Evolutionary conservation across 225 moss, liverwort and hornwort genomes (phyloP).

Genomic region (Thuidium tamariscinum): DNA sequence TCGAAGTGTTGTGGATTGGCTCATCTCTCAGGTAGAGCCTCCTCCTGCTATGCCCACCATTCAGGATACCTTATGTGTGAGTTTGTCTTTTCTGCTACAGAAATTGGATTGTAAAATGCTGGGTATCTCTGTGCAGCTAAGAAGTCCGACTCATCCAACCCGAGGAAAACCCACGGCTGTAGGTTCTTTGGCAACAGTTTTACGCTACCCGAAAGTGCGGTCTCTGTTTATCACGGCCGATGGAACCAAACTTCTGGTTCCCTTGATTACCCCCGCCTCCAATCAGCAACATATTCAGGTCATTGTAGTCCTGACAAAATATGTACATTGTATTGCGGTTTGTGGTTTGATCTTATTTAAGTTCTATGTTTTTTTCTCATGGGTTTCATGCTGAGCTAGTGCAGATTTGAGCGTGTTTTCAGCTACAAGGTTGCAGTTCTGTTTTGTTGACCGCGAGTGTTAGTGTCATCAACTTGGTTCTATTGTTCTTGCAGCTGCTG

Average conservation of each 20-base stretch:
- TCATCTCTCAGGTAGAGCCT: conserved; percentile 53
- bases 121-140: conserved; percentile 34
- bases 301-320: neutral
- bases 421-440: neutral
- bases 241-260: conserved; percentile 55
- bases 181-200: conserved; percentile 73
- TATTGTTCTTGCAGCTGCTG: conserved; percentile 51
- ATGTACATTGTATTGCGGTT: neutral
- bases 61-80: neutral
- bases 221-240: conserved; percentile 64
- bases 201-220: conserved; percentile 69
- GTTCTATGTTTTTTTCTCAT: neutral
- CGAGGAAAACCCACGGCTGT: conserved; percentile 76
- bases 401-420: neutral
- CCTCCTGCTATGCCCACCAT: neutral
- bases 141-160: conserved; percentile 55
- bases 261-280: conserved; percentile 52
- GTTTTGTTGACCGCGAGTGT: neutral
- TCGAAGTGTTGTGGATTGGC: conserved; percentile 65
- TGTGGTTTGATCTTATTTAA: neutral
- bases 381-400: neutral
- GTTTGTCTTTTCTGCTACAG: neutral
- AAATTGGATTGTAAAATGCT: neutral
- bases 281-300: conserved; percentile 91
- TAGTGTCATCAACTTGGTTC: neutral